These are phyloP conservation scores for Sinapis alba DNA, from an alignment of 441 rosid genomes.

Conservation along the genomic window DNA sequence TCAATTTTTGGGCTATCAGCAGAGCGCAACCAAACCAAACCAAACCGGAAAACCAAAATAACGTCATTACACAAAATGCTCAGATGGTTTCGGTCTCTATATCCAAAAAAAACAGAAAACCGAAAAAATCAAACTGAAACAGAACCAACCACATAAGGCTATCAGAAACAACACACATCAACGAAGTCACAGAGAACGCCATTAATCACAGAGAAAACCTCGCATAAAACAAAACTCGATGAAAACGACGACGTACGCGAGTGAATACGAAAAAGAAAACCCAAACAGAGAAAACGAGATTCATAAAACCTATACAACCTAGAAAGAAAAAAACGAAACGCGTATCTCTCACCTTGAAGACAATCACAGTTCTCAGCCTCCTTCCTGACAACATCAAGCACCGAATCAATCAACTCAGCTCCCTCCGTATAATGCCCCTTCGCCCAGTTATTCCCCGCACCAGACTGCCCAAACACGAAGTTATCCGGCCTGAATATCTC, in stretches of 20 bases:
- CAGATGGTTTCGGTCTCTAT: background rate
- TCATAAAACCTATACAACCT: slow-evolving; percentile 1
- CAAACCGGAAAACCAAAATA: background rate
- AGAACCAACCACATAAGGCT: background rate
- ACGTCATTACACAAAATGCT: background rate
- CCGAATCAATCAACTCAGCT: slow-evolving; percentile 42
- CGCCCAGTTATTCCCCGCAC: slow-evolving; percentile 85
- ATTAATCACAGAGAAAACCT: background rate
- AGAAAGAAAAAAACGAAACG: background rate
- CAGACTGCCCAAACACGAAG: slow-evolving; percentile 72
- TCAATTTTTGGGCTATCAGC: background rate
- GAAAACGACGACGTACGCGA: background rate
- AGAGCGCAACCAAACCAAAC: background rate
- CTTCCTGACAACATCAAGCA: slow-evolving; percentile 42
- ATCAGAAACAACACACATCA: background rate
- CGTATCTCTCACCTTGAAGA: slow-evolving; percentile 39
- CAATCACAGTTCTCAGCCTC: slow-evolving; percentile 46
- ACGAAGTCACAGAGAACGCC: background rate
- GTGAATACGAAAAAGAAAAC: background rate
- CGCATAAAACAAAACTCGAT: background rate
- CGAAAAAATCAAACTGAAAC: background rate
- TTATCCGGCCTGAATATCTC: slow-evolving; percentile 74
- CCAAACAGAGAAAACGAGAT: background rate
- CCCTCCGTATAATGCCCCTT: slow-evolving; percentile 44
- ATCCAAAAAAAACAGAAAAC: background rate